Base-by-base conservation (phyloP, 495 filamentous ascomycete genomes). In the Pyronema domesticum region DNA sequence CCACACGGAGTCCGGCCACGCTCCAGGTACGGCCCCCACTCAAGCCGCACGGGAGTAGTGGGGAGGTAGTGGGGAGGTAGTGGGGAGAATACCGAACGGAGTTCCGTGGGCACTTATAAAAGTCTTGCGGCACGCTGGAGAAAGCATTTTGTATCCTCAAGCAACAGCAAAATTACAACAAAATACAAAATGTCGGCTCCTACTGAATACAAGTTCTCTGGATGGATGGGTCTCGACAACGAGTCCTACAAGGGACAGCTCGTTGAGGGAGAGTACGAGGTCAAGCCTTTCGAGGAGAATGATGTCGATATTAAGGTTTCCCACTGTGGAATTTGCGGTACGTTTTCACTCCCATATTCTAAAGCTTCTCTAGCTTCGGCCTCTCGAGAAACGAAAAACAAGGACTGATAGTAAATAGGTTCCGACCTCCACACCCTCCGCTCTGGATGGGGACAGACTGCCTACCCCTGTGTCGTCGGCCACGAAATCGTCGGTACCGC, bases 401-500 rank as follows among this genome's bases (percentile, higher is more conserved):
- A 37, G 52, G 19, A 9, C 15, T 39, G 10, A 48, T 14, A 30
- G 6, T 3, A 7, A 30, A 45, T 18, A 63, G 55, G 34, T 75
- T 40, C 74, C 47, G 85, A 94, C 61, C 51, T 89, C 4, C 85
- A 93, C 69, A 83, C 79, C 15, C 70, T 94, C 6, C 72, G 78
- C 42, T 81, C 76, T 36, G 85, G 85, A 58, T 91, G 86, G 76
- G 76, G 73, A 0, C 74, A 74, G 48, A 76, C 81, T 6, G 65
- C 74, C 37, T 89, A 88, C 66, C 84, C 85, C 33, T 79, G 75
- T 66, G 76, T 79, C 56, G 83, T 85, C 15, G 86, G 85, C 46
- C 86, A 91, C 68, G 88, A 95, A 63, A 88, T 95, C 46, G 77
- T 89, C 58, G 88, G 88, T 23, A 78, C 69, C 36, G 82, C 80